Conservation (phyloP, 306 rosid genomes). For the Vigna unguiculata region DNA sequence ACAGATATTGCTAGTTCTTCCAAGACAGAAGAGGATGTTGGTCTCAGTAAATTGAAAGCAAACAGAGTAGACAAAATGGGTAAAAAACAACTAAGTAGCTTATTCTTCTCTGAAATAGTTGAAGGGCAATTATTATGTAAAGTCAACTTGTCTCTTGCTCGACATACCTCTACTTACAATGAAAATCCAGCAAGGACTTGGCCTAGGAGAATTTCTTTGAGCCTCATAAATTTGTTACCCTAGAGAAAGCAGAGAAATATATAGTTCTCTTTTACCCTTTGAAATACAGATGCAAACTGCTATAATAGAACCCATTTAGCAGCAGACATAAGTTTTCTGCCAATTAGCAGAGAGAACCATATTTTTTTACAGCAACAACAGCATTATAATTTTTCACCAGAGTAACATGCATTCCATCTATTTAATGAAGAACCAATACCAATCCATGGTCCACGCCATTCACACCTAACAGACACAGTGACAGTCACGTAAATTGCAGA, state of each 20-base stretch:
- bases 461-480: neutral
- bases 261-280: neutral
- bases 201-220: neutral
- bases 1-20: neutral
- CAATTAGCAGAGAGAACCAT: conserved; percentile 2
- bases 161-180: neutral
- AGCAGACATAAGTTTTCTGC: neutral
- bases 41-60: neutral
- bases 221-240: conserved; percentile 7
- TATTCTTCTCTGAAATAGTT: conserved; percentile 11
- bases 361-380: neutral
- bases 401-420: neutral
- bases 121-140: conserved; percentile 3
- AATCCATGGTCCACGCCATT: conserved; percentile 15
- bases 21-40: conserved; percentile 9
- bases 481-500: neutral
- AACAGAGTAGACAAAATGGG: neutral
- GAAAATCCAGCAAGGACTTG: conserved; percentile 6
- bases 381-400: conserved; percentile 11
- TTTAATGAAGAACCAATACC: neutral
- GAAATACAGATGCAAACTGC: conserved; percentile 26
- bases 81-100: neutral
- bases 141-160: neutral
- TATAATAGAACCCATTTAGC: conserved; percentile 20
- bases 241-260: neutral